A percentile compares a stretch with the other conserved stretches of the same genome.
These are phyloP conservation scores for Hysterangium stoloniferum DNA, from an alignment of 768 basidiomycete species.

Conservation along the genomic window DNA sequence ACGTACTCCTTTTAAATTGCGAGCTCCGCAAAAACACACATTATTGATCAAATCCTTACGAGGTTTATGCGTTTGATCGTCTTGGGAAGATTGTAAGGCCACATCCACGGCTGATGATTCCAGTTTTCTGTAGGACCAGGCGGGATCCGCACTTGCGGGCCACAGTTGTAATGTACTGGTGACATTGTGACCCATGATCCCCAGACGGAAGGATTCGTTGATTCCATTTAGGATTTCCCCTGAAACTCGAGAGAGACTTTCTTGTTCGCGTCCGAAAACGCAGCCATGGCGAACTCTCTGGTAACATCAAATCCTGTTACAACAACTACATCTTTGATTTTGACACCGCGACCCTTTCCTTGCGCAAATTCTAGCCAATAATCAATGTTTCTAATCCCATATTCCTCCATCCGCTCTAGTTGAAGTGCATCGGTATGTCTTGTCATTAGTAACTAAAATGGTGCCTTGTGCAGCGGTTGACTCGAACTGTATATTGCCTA, in stretches of 20 bases:
- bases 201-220: background rate
- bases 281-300: background rate
- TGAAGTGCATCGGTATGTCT: background rate
- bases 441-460: background rate
- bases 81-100: too few relatives aligned
- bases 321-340: background rate
- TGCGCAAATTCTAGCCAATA: background rate
- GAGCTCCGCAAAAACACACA: background rate
- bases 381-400: background rate
- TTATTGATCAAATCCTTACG: too few relatives aligned
- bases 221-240: background rate
- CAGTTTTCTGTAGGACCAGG: too few relatives aligned
- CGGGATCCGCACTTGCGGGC: background rate
- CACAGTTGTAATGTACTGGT: background rate
- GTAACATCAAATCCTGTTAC: background rate
- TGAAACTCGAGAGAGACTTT: background rate
- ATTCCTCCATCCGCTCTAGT: background rate
- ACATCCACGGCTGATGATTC: too few relatives aligned
- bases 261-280: background rate
- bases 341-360: background rate
- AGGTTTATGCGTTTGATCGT: too few relatives aligned
- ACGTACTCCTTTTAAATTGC: background rate
- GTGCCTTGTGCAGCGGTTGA: background rate
- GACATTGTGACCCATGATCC: background rate
- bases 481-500: background rate